Evolutionary conservation across 306 rosid species (phyloP).

Genomic region (Rosa chinensis): DNA sequence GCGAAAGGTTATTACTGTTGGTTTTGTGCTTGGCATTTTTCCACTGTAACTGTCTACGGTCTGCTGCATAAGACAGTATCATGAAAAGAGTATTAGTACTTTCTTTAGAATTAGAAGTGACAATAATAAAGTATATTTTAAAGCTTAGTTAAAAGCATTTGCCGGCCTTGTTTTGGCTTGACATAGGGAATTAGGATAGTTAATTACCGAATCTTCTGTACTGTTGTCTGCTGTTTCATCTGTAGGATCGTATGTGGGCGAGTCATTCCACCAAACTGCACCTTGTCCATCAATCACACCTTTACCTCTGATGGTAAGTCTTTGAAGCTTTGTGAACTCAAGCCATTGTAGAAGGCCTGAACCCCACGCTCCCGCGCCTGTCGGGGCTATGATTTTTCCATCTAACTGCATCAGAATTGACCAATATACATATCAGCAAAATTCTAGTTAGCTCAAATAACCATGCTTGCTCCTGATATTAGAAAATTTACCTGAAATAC

Average conservation of each 20-base stretch:
- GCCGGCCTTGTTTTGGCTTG: conserved; percentile 17
- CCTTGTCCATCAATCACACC: conserved; percentile 85
- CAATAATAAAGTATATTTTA: background rate
- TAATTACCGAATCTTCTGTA: conserved; percentile 1
- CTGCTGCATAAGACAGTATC: conserved; percentile 9
- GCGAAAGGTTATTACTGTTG: conserved; percentile 46
- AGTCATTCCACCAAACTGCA: conserved; percentile 68
- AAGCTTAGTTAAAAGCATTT: background rate
- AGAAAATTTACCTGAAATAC: conserved; percentile 55
- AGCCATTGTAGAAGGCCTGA: conserved; percentile 71
- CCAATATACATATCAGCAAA: background rate
- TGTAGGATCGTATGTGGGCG: conserved; percentile 37
- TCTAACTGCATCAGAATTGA: conserved; percentile 45
- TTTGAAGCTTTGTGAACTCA: conserved; percentile 53
- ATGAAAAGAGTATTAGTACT: background rate
- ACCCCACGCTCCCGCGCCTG: conserved; percentile 56
- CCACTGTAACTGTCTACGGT: conserved; percentile 16
- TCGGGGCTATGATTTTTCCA: conserved; percentile 73
- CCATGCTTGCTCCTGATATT: background rate
- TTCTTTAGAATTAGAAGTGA: background rate
- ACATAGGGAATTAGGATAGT: background rate
- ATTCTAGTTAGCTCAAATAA: background rate
- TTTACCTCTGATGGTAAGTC: conserved; percentile 59
- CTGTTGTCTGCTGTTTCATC: conserved; percentile 14
- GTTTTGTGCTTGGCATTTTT: conserved; percentile 52